Percentiles rank a stretch among this genome's conserved stretches.
Conservation (phyloP, 106 monocot genomes). For the Platanthera guangdongensis region DNA sequence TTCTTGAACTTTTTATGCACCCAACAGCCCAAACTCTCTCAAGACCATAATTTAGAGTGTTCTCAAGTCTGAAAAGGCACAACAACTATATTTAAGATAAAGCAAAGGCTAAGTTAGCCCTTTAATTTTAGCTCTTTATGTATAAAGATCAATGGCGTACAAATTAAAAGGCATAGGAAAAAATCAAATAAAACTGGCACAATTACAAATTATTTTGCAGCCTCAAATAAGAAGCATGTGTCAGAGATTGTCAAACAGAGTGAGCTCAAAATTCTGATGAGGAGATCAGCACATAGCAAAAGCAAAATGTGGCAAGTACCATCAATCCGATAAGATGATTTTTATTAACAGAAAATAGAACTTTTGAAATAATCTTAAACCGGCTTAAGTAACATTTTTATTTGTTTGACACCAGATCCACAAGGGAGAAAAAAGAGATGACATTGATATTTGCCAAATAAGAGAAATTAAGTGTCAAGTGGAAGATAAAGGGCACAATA, state of each 20-base stretch:
- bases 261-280: neutral
- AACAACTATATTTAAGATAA: neutral
- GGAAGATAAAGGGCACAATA: neutral
- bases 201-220: neutral
- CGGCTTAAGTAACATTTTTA: neutral
- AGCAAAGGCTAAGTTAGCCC: neutral
- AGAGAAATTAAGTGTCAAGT: neutral
- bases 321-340: neutral
- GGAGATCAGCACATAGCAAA: neutral
- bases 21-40: conserved; percentile 86
- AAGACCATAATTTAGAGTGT: conserved; percentile 80
- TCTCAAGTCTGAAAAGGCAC: conserved; percentile 52
- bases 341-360: neutral
- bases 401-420: neutral
- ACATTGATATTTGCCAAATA: neutral
- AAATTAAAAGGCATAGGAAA: neutral
- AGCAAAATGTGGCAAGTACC: neutral
- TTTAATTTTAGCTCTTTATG: neutral
- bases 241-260: neutral
- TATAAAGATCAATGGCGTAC: neutral
- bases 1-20: conserved; percentile 73
- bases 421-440: neutral
- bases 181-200: neutral
- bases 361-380: neutral
- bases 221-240: neutral